Evolutionary conservation across 1,139 yeast genomes (phyloP), one percentile per base, ranked within the genome.

Genomic region (Suhomyces ambrosiae): DNA sequence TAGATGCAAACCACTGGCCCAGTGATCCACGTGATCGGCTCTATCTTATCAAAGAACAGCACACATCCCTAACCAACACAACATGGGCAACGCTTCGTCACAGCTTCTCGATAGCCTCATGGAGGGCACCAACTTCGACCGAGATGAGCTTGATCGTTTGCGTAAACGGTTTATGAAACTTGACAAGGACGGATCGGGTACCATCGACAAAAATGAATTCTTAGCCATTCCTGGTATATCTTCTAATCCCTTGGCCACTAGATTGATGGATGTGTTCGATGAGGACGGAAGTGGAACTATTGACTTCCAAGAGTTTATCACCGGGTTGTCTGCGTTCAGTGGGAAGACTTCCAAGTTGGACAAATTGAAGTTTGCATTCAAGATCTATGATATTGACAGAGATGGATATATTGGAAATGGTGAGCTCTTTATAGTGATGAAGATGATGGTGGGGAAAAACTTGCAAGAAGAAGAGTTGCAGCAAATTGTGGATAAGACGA

Each of bases 391-490:
- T 57, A 89, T 94, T 47, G 99, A 94, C 61, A 74, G 90, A 38
- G 99, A 94, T 58, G 98, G 98, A 0, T 89, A 60, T 56, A 87
- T 94, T 31, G 90, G 97, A 4, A 92, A 92, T 56, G 98, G 98
- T 15, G 99, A 94, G 62, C 65, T 94, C 41, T 94, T 84, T 56
- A 75, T 92, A 33, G 97, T 94, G 30, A 73, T 94, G 68, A 87
- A 92, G 63, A 86, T 88, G 81, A 94, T 94, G 98, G 98, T 92
- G 27, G 98, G 97, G 3, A 84, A 81, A 52, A 90, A 92, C 54
- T 66, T 94, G 42, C 85, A 82, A 46, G 95, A 87, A 43, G 82
- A 79, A 25, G 97, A 92, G 55, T 71, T 94, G 46, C 99, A 94
- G 60, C 98, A 92, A 61, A 79, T 90, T 42, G 97, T 90, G 11